These are phyloP conservation scores for Chaetomium olivaceum DNA, from an alignment of 2,329 filamentous ascomycete genomes.

Conservation along the genomic window DNA sequence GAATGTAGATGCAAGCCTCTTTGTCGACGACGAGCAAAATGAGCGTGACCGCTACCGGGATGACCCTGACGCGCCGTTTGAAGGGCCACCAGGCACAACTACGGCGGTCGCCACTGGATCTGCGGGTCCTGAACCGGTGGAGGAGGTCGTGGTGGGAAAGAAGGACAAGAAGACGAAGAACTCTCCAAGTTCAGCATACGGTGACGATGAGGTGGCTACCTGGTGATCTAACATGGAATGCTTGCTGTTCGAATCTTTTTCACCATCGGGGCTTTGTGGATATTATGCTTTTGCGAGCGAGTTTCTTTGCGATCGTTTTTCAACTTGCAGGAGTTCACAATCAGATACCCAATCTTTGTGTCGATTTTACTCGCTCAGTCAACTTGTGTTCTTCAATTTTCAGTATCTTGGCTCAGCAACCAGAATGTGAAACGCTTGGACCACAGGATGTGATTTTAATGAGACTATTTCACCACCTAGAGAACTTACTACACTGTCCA, in stretches of 20 bases:
- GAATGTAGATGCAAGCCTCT: slow-evolving; percentile 18
- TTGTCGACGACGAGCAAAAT: slow-evolving; percentile 25
- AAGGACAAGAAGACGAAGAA: slow-evolving; percentile 24
- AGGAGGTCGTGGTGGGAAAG: slow-evolving; percentile 26
- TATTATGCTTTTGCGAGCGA: neutral
- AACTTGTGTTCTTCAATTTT: neutral
- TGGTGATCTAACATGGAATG: slow-evolving; percentile 12
- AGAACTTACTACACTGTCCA: too few relatives aligned
- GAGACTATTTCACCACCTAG: neutral
- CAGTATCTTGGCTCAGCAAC: neutral
- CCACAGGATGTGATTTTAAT: neutral
- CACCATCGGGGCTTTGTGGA: too few relatives aligned
- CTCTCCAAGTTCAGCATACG: slow-evolving; percentile 4
- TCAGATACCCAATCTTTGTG: neutral
- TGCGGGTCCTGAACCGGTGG: slow-evolving; percentile 18
- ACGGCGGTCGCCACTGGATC: slow-evolving; percentile 21
- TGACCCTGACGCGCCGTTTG: slow-evolving; percentile 19
- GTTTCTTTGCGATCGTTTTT: neutral
- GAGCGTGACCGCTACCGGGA: slow-evolving; percentile 26
- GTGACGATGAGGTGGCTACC: slow-evolving; percentile 9
- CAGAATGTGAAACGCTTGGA: neutral
- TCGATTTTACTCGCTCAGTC: neutral
- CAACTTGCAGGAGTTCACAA: neutral
- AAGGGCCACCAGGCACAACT: neutral
- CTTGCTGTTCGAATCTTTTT: neutral